Conservation (phyloP, 345 rosid species). For the Salix brachista region DNA sequence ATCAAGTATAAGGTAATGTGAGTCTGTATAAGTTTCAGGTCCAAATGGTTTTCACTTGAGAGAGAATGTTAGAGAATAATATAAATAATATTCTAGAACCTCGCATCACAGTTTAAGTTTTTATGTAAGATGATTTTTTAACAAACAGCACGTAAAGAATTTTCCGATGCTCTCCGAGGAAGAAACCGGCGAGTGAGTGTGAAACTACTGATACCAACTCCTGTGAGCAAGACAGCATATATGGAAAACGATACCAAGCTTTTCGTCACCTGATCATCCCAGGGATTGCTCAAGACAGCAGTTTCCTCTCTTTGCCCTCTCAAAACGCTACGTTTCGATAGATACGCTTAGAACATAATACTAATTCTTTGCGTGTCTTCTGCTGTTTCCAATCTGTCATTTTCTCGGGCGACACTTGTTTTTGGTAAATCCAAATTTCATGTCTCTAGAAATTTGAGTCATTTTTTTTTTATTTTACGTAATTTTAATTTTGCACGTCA, state of each 20-base stretch:
- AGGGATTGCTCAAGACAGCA: neutral
- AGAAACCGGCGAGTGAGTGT: neutral
- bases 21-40: too few species aligned
- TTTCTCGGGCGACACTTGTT: neutral
- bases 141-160: neutral
- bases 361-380: neutral
- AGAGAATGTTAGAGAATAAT: too few species aligned
- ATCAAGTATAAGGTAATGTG: too few species aligned
- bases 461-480: neutral
- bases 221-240: neutral
- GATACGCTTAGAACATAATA: neutral
- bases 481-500: neutral
- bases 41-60: too few species aligned
- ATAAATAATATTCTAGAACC: too few species aligned
- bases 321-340: neutral
- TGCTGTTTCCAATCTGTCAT: neutral
- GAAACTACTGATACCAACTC: neutral
- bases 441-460: neutral
- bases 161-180: neutral
- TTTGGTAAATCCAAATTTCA: neutral
- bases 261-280: neutral
- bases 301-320: neutral
- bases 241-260: neutral
- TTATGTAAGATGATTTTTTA: too few species aligned
- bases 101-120: rapidly evolving